Conservation (phyloP, 768 basidiomycete genomes). For the Boletus subcaerulescens region DNA sequence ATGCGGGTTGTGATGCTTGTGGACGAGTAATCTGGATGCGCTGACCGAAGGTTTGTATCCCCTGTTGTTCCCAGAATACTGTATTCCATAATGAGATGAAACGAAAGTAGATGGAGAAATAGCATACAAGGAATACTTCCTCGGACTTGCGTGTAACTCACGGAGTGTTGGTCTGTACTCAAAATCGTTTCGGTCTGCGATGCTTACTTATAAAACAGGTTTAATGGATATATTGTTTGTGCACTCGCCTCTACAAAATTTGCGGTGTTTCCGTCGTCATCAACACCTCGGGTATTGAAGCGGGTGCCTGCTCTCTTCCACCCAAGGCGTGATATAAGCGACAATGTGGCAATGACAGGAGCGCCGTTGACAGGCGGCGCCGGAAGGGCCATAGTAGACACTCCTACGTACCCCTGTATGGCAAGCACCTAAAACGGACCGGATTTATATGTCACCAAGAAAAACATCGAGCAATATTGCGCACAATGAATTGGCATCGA, state of each 20-base stretch:
- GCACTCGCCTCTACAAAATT: conserved; percentile 89
- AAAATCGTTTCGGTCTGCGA: conserved; percentile 86
- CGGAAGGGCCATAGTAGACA: conserved; percentile 74
- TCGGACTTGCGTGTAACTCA: conserved; percentile 92
- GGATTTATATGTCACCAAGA: conserved; percentile 3
- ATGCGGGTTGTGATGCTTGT: conserved; percentile 94
- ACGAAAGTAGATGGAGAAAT: conserved; percentile 1
- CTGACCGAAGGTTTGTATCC: conserved; percentile 90
- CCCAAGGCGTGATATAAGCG: conserved; percentile 82
- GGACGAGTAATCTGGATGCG: conserved; percentile 94
- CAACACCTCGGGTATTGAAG: conserved; percentile 95
- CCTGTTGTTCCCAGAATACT: conserved; percentile 99
- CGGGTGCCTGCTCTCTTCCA: conserved; percentile 97
- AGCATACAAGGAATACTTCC: conserved; percentile 90
- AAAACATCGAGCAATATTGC: conserved; percentile 29
- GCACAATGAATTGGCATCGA: conserved; percentile 78
- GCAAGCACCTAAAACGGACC: conserved; percentile 60
- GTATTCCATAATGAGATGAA: conserved; percentile 13
- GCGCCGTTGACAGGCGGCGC: conserved; percentile 72
- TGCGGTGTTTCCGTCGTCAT: conserved; percentile 91
- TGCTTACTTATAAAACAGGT: conserved; percentile 8
- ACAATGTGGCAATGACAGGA: conserved; percentile 70
- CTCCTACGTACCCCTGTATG: conserved; percentile 91
- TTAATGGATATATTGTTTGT: not conserved
- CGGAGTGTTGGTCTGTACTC: conserved; percentile 80